Evolutionary conservation across 1,139 yeast species (phyloP), one percentile per base, ranked within the genome.

Genomic region (Hanseniaspora gamundiae): DNA sequence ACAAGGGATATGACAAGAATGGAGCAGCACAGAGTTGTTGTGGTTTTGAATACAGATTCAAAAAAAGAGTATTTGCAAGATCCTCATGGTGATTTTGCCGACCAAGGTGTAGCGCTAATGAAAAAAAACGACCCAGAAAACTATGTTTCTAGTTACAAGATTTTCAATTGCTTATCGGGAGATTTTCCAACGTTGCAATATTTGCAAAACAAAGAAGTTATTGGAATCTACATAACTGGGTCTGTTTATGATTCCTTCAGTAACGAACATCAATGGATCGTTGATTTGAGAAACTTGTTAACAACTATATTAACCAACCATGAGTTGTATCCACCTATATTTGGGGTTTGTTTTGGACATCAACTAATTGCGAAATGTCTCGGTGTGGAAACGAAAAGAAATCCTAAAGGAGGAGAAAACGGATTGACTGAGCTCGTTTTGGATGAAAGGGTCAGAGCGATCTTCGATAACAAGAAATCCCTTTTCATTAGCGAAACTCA

Each of bases 321-420:
- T 29, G 24, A 28, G 9, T 3, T 31, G 13, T n/a, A 28, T 39
- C 45, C 50, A 43, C 81, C 81, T 1, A 51, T 76, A 2, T 69
- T 73, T 2, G 88, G 93, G 1, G 67, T 86, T 35, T 87, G 95
- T 59, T 86, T 84, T 59, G 96, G 95, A 2, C 95, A 86, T 59
- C 96, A 87, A 58, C 68, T 85, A 17, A 60, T 84, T 24, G 80
- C 78, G 2, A 69, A 79, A 47, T 76, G 80, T 6, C 62, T 84
- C 41, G 91, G 86, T 2, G 70, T 76, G 35, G 62, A 64, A 41
- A 80, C 81, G 3, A 76, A 66, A 6, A 66, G 77, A 47, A 82
- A 78, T 58, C 59, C 66, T 1, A 50, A 61, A 31, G 93, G 93
- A 1, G 80, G 91, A 85, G 95, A 86, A 59, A 64, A 74, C 42